phyloP scores from a whole-genome alignment of 768 basidiomycete species.

The Lyophyllum semitale region DNA sequence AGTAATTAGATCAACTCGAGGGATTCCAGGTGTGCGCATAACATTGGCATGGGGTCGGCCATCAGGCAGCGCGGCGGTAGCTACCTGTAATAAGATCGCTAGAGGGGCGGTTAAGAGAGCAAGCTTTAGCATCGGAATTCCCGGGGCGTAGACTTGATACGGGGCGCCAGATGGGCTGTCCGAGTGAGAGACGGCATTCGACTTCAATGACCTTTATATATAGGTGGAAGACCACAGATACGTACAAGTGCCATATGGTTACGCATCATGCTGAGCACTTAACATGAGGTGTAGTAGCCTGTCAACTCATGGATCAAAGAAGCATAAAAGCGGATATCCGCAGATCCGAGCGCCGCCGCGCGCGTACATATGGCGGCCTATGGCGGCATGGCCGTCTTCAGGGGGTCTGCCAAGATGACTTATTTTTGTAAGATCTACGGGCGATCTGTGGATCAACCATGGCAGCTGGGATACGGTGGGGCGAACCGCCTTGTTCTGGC shows the following conservation, averaged over 20 bases:
- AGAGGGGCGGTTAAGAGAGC: conserved; percentile 20
- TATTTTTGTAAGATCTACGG: not conserved
- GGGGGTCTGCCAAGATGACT: not conserved
- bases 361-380: conserved; percentile 4
- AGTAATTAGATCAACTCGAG: conserved; percentile 28
- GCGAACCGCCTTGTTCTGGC: no score
- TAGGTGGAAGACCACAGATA: not conserved
- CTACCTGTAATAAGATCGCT: conserved; percentile 20
- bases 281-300: conserved; percentile 3
- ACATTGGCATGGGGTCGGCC: conserved; percentile 45
- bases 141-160: not conserved
- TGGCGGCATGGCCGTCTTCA: not conserved
- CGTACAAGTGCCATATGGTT: conserved; percentile 15
- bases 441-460: not conserved
- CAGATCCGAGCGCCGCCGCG: conserved; percentile 12
- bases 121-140: conserved; percentile 17
- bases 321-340: conserved; percentile 2
- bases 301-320: conserved; percentile 16
- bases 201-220: conserved; percentile 7
- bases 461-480: no score
- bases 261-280: conserved; percentile 5
- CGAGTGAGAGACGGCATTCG: not conserved
- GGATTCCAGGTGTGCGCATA: conserved; percentile 38
- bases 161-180: not conserved
- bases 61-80: conserved; percentile 33